These are phyloP conservation scores for Ceratocystis cacaofunesta DNA, from an alignment of 2,329 filamentous ascomycete species.

Conservation along the genomic window DNA sequence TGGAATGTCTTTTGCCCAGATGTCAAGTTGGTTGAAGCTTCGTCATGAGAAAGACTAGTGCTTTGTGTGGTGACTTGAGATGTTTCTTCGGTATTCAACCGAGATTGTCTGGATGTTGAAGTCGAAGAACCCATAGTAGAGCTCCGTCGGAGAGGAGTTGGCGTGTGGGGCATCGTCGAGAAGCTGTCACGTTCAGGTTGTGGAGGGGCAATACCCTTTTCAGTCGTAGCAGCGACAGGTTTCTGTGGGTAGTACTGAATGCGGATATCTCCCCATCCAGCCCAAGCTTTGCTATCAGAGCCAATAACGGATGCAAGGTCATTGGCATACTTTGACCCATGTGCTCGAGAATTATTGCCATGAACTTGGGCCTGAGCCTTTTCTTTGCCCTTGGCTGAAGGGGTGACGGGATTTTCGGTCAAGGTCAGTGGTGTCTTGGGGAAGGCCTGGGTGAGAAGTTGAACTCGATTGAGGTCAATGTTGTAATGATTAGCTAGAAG, in stretches of 20 bases:
- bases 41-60: neutral
- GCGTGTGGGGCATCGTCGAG: conserved; percentile 47
- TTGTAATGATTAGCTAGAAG: conserved; percentile 76
- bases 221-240: conserved; percentile 10
- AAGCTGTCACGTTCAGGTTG: conserved; percentile 5
- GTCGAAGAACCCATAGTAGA: conserved; percentile 34
- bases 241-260: conserved; percentile 58
- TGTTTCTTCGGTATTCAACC: conserved; percentile 26
- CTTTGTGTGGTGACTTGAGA: conserved; percentile 32
- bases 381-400: conserved; percentile 57
- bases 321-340: conserved; percentile 53
- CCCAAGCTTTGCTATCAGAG: conserved; percentile 44
- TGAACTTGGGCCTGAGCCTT: conserved; percentile 31
- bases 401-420: conserved; percentile 37
- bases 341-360: conserved; percentile 21
- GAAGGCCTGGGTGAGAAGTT: conserved; percentile 71
- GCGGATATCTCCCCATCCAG: conserved; percentile 66
- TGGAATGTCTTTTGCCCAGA: conserved; percentile 47
- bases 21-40: conserved; percentile 20
- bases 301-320: conserved; percentile 66
- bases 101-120: neutral
- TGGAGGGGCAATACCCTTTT: neutral
- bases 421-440: conserved; percentile 50
- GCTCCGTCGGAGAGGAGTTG: conserved; percentile 59
- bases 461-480: conserved; percentile 63